Evolutionary conservation across 768 basidiomycete genomes (phyloP).

Genomic region (Lactarius sanguifluus): DNA sequence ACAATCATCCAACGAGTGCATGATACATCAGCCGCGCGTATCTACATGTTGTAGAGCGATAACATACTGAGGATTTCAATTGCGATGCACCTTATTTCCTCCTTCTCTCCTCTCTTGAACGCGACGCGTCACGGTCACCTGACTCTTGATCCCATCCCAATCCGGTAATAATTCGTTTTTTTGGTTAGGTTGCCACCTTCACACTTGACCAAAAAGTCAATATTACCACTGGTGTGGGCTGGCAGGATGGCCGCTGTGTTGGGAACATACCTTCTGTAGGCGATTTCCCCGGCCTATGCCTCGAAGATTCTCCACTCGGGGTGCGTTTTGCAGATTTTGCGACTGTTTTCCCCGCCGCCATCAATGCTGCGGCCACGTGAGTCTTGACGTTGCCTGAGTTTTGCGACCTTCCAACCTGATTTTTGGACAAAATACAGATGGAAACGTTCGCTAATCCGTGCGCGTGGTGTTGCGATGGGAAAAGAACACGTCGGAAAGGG

Average conservation of each 20-base stretch:
- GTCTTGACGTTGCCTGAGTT: constrained; percentile 29
- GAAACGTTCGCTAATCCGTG: constrained; percentile 75
- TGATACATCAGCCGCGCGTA: background rate
- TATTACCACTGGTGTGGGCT: constrained; percentile 40
- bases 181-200: constrained; percentile 17
- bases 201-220: constrained; percentile 30
- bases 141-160: background rate
- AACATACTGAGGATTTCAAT: background rate
- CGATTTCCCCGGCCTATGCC: constrained; percentile 64
- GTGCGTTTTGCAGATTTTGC: constrained; percentile 71
- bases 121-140: background rate
- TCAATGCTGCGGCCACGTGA: constrained; percentile 79
- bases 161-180: background rate
- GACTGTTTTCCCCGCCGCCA: constrained; percentile 76
- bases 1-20: background rate
- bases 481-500: constrained; percentile 77
- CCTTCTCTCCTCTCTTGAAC: background rate
- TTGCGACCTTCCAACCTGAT: background rate
- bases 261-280: constrained; percentile 58
- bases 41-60: background rate
- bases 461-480: constrained; percentile 77
- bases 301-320: constrained; percentile 76
- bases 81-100: background rate
- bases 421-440: constrained; percentile 45
- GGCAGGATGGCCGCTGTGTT: constrained; percentile 61